A percentile compares a stretch with the other conserved stretches of the same genome.
Evolutionary conservation across 352 stramenopile genomes (phyloP).

Genomic region (Phytophthora crassamura): DNA sequence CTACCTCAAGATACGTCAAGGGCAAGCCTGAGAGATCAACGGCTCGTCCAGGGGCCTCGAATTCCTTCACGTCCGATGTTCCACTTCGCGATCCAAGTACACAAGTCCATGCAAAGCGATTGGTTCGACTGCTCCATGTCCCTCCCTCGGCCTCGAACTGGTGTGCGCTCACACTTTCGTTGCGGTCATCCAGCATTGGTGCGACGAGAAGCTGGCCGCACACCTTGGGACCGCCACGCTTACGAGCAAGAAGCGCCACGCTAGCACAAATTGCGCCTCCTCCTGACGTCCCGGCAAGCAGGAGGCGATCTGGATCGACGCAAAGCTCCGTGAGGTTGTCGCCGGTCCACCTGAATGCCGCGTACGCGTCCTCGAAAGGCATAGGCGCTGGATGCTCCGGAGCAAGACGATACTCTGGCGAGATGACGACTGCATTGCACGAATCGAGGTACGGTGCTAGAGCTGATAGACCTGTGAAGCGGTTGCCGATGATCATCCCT

Average conservation of each 20-base stretch:
- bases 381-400: constrained; percentile 28
- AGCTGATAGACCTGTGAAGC: constrained; percentile 23
- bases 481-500: constrained; percentile 38
- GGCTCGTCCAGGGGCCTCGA: constrained; percentile 25
- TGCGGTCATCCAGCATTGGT: constrained; percentile 31
- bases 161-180: constrained; percentile 24
- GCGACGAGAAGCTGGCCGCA: constrained; percentile 32
- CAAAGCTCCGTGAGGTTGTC: constrained; percentile 15
- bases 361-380: constrained; percentile 30
- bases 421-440: constrained; percentile 31
- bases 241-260: constrained; percentile 23
- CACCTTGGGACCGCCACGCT: constrained; percentile 22
- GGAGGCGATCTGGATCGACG: constrained; percentile 22
- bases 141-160: constrained; percentile 34
- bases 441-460: constrained; percentile 25
- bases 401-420: constrained; percentile 35
- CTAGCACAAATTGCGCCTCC: constrained; percentile 31
- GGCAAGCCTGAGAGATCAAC: constrained; percentile 25
- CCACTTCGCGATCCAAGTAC: constrained; percentile 20
- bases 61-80: constrained; percentile 24
- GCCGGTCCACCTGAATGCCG: constrained; percentile 23
- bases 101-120: constrained; percentile 24
- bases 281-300: constrained; percentile 35
- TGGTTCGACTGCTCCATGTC: constrained; percentile 23
- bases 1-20: constrained; percentile 31